Evolutionary conservation across 2,329 filamentous ascomycete species (phyloP), one percentile per base, ranked within the genome.

Genomic region (Blumeria graminis): DNA sequence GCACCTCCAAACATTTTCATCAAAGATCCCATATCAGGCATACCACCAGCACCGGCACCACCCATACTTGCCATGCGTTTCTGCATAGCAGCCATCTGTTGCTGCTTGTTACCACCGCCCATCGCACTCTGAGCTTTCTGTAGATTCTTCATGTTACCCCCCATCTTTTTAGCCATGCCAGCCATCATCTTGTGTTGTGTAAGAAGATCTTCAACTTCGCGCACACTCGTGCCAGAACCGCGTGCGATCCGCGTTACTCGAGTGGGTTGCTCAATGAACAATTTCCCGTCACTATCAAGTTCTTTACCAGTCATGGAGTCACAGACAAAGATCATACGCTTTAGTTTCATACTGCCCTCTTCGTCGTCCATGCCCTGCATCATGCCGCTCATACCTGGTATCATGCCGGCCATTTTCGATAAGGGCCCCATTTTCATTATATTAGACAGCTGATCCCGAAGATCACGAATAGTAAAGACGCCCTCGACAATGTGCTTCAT

Each of bases 381-480:
- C 76, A 96, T 82, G 65, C 84, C 85, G 62, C 84, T 84, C 69
- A 98, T 83, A 33, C 92, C 92, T 0, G 92, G 92, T 61, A 98
- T 96, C 92, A 98, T 98, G 64, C 89, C 88, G 0, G 90, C 93
- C 79, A 98, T 93, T 68, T 98, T 96, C 16, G 86, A 93, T 1
- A 98, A 72, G 0, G 92, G 92, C 0, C 92, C 92, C 92, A 98
- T 96, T 72, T 98, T 98, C 88, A 96, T 95, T 66, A 98, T 95
- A 65, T 96, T 96, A 58, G 84, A 84, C 11, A 98, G 80, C 67
- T 98, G 93, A 67, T 98, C 92, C 18, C 92, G 81, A 62, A 98
- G 76, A 68, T 98, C 92, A 56, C 92, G 84, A 36, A 98, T 78
- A 0, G 92, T 94, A 69, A 96, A 98, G 60, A 95, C 89, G 57